Conservation (phyloP, 441 rosid genomes). For the Hura crepitans region DNA sequence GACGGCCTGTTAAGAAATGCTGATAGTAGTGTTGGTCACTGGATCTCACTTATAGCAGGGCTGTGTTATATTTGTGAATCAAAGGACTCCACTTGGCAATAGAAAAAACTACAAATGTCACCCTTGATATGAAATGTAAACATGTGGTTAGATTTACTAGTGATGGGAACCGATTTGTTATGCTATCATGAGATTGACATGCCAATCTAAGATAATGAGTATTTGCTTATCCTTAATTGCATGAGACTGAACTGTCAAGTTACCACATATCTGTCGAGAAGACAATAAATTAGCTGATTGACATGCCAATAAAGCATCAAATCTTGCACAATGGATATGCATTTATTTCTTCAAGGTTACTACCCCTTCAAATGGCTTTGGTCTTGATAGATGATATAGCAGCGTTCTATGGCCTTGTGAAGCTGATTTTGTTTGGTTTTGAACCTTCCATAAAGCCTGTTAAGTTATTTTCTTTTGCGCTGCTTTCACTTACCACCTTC, state of each 20-base stretch:
- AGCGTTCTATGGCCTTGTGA: background rate
- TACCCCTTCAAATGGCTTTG: background rate
- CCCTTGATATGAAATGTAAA: background rate
- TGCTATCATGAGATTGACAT: background rate
- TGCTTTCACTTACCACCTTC: slow-evolving; percentile 9
- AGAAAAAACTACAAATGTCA: background rate
- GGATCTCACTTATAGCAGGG: background rate
- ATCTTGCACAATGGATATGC: background rate
- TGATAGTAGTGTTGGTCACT: background rate
- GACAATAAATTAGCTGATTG: no score
- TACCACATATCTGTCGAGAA: background rate
- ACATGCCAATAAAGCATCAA: background rate
- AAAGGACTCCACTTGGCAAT: background rate
- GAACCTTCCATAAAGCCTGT: background rate
- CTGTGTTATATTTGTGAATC: background rate
- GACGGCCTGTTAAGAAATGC: background rate
- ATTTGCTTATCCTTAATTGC: background rate
- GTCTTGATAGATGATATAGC: background rate
- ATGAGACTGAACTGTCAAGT: background rate
- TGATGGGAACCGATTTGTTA: background rate
- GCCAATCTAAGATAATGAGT: background rate
- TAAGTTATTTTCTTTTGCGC: background rate
- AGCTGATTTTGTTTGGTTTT: background rate
- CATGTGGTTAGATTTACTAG: background rate
- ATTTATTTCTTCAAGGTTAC: background rate